phyloP scores from a whole-genome alignment of 768 basidiomycete species.

The Suillus luteus region DNA sequence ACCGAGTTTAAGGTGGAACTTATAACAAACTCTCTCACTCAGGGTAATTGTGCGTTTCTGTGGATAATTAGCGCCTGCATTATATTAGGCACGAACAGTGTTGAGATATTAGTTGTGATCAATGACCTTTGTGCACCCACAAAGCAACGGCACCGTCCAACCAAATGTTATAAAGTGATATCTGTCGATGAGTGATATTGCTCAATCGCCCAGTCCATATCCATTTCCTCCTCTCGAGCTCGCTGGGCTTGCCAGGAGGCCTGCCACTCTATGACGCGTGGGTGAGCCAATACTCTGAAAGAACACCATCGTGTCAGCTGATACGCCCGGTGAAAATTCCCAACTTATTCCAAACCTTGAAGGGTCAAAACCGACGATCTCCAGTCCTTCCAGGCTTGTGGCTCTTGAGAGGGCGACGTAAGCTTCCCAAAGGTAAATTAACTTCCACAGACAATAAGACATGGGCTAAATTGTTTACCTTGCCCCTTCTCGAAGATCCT shows the following conservation, averaged over 20 bases:
- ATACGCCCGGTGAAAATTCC: neutral
- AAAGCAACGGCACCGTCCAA: neutral
- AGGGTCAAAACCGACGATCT: slow-evolving; percentile 39
- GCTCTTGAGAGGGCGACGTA: slow-evolving; percentile 43
- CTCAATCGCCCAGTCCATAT: slow-evolving; percentile 36
- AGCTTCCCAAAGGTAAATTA: slow-evolving; percentile 22
- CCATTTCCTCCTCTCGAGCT: slow-evolving; percentile 29
- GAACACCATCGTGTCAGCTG: slow-evolving; percentile 9
- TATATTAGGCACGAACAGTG: neutral
- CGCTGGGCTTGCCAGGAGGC: slow-evolving; percentile 26
- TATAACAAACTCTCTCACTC: neutral
- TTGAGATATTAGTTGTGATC: neutral
- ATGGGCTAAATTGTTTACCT: slow-evolving; percentile 29
- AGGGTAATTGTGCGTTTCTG: slow-evolving; percentile 2
- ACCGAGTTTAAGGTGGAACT: neutral
- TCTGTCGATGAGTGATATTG: slow-evolving; percentile 31
- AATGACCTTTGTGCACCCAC: neutral
- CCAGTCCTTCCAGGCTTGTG: slow-evolving; percentile 42
- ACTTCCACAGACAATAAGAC: neutral
- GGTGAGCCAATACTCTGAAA: slow-evolving; percentile 39
- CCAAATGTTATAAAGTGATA: slow-evolving; percentile 17
- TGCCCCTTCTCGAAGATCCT: slow-evolving; percentile 89
- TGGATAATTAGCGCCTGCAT: neutral
- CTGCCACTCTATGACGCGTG: slow-evolving; percentile 36
- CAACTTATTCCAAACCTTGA: slow-evolving; percentile 27